These are phyloP conservation scores for Sequoia sempervirens DNA, from an alignment of 75 land plant species.

Conservation along the genomic window DNA sequence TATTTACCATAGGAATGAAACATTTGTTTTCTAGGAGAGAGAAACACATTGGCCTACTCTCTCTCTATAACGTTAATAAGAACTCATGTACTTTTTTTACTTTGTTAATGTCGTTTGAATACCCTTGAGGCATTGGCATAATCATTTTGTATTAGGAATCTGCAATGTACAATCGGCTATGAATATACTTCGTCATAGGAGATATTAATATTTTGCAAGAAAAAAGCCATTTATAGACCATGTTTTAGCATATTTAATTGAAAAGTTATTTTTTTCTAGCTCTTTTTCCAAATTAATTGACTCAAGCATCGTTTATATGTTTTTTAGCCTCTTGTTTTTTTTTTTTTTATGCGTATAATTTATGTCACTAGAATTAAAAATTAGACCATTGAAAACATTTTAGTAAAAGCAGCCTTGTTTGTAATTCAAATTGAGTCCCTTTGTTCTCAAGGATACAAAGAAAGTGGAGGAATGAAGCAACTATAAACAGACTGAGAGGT, in stretches of 20 bases:
- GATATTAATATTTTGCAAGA: not conserved
- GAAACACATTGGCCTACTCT: no score
- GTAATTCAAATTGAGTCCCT: not conserved
- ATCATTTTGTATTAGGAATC: no score
- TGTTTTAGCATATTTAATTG: not conserved
- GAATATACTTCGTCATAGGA: not conserved
- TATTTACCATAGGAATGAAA: no score
- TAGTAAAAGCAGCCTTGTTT: not conserved
- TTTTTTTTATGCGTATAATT: not conserved
- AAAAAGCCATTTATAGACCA: not conserved
- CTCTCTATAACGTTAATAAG: no score
- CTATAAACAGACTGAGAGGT: constrained; percentile 7
- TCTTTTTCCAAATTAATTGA: not conserved
- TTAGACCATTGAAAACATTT: not conserved
- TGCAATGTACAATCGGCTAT: no score
- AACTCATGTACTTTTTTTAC: no score
- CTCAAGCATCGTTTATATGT: not conserved
- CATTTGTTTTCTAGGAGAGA: no score
- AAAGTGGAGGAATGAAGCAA: constrained; percentile 9
- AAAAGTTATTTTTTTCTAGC: not conserved
- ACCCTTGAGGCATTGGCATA: no score
- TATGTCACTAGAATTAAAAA: not conserved
- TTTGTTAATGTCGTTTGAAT: no score
- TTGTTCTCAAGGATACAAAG: constrained; percentile 10
- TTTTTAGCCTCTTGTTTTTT: not conserved